Conservation (phyloP, 2,329 filamentous ascomycete genomes). For the Teratosphaeria epicoccoides region DNA sequence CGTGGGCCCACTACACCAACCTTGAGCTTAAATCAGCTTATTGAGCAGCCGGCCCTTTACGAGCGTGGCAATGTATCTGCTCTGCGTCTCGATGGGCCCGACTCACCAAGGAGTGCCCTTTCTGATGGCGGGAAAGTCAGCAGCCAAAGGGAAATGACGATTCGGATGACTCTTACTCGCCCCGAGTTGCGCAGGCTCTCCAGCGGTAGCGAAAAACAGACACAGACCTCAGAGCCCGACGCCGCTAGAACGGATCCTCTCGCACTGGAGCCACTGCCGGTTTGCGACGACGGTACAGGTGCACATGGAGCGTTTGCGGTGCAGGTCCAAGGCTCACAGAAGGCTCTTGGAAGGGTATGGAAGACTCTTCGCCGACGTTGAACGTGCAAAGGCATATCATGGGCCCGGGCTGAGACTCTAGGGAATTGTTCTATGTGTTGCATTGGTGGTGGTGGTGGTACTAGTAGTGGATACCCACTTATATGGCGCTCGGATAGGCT, state of each 20-base stretch:
- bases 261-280: constrained; percentile 43
- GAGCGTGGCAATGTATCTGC: constrained; percentile 27
- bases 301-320: constrained; percentile 36
- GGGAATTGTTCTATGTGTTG: neutral
- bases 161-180: constrained; percentile 88
- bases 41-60: constrained; percentile 26
- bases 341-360: constrained; percentile 17
- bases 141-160: constrained; percentile 70
- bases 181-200: constrained; percentile 63
- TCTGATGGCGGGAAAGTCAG: constrained; percentile 1
- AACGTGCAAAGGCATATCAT: neutral
- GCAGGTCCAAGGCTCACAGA: constrained; percentile 4
- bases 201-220: constrained; percentile 5
- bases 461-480: neutral
- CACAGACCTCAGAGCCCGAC: constrained; percentile 12
- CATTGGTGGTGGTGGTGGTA: neutral
- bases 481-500: neutral
- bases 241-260: constrained; percentile 37
- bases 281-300: constrained; percentile 27
- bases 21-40: constrained; percentile 6
- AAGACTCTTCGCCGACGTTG: constrained; percentile 14
- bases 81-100: neutral
- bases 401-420: neutral
- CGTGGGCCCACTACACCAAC: constrained; percentile 14
- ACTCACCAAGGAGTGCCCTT: neutral